Percentiles rank a stretch among this genome's conserved stretches.
Conservation (phyloP, 1,139 yeast species). For the Groenewaldozyma auringiensis region DNA sequence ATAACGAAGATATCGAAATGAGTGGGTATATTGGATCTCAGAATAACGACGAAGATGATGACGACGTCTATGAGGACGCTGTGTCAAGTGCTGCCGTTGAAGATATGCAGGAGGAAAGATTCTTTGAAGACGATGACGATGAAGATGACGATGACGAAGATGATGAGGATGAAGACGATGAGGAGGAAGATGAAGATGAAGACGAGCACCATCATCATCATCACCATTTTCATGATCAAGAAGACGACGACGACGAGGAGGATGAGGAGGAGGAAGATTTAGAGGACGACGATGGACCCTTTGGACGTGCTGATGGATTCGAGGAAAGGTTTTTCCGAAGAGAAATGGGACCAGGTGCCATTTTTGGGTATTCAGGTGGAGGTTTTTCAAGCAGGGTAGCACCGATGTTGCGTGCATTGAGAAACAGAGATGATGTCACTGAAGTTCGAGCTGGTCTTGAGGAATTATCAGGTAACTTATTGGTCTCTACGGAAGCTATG, state of each 20-base stretch:
- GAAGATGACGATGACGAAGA: slow-evolving; percentile 7
- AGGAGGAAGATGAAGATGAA: neutral
- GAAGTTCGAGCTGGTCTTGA: slow-evolving; percentile 36
- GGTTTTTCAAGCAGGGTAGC: slow-evolving; percentile 21
- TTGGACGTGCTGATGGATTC: slow-evolving; percentile 8
- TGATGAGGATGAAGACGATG: neutral
- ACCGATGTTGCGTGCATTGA: slow-evolving; percentile 25
- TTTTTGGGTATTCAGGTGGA: slow-evolving; percentile 8
- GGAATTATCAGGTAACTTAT: slow-evolving; percentile 32
- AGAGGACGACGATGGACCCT: slow-evolving; percentile 16
- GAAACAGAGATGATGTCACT: slow-evolving; percentile 38
- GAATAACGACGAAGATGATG: slow-evolving; percentile 6
- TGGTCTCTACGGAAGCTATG: slow-evolving; percentile 32
- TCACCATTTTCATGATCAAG: too few relatives aligned
- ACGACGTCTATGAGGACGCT: slow-evolving; percentile 3
- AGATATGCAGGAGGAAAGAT: slow-evolving; percentile 3
- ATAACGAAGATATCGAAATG: slow-evolving; percentile 2
- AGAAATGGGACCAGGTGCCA: slow-evolving; percentile 4
- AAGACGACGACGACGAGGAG: slow-evolving; percentile 4
- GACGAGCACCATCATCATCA: too few relatives aligned
- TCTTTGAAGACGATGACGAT: slow-evolving; percentile 3
- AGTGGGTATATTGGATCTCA: slow-evolving; percentile 6
- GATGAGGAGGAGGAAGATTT: slow-evolving; percentile 16
- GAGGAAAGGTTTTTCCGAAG: slow-evolving; percentile 10
- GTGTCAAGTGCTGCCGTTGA: slow-evolving; percentile 1